Evolutionary conservation across 2,329 filamentous ascomycete species (phyloP).

Genomic region (Monilinia polystroma): DNA sequence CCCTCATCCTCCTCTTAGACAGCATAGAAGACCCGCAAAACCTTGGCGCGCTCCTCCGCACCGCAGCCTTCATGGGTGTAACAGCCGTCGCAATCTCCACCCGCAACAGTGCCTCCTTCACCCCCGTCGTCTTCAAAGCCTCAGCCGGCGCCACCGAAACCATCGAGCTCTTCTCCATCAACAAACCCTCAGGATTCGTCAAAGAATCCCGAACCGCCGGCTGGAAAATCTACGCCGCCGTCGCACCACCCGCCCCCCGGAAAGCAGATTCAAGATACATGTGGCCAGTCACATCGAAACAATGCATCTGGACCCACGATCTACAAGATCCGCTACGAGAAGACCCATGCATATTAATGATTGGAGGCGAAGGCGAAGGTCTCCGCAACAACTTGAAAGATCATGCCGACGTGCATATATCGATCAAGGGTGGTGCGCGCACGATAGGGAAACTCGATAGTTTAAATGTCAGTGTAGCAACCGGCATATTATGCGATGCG

Average conservation of each 20-base stretch:
- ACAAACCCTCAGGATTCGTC: constrained; percentile 68
- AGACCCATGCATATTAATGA: constrained; percentile 72
- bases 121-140: constrained; percentile 78
- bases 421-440: constrained; percentile 55
- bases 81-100: constrained; percentile 78
- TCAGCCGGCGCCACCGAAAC: constrained; percentile 85
- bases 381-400: constrained; percentile 63
- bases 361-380: constrained; percentile 80
- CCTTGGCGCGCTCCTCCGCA: constrained; percentile 82
- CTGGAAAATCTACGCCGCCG: constrained; percentile 83
- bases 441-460: constrained; percentile 70
- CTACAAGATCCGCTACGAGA: constrained; percentile 56
- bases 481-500: constrained; percentile 70
- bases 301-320: constrained; percentile 47
- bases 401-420: constrained; percentile 63
- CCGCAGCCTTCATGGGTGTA: constrained; percentile 86
- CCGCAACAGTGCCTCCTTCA: constrained; percentile 70
- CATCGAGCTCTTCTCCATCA: constrained; percentile 69
- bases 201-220: constrained; percentile 64
- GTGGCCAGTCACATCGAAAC: neutral
- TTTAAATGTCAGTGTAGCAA: constrained; percentile 89
- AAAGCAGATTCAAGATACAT: constrained; percentile 20
- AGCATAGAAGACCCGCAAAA: constrained; percentile 85
- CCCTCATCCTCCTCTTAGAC: constrained; percentile 72
- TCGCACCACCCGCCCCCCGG: constrained; percentile 47